Evolutionary conservation across 179 eudicot genomes (phyloP), one percentile per base, ranked within the genome.

Genomic region (Amaranthus tricolor): DNA sequence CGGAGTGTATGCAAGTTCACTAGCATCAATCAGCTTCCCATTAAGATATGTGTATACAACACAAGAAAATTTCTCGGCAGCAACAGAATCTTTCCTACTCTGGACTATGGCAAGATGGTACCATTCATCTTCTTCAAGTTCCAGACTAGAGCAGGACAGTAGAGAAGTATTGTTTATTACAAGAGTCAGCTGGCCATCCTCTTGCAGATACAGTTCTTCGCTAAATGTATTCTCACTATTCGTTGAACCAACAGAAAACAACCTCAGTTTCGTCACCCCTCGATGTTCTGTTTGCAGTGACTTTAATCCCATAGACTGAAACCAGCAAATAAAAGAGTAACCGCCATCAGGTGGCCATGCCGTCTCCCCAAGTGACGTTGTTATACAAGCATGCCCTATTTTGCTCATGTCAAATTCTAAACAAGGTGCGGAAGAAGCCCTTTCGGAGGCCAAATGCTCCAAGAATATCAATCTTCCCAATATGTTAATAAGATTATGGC

Each of bases 311-410:
- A 51, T 84, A 74, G 75, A 91, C 77, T 89, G 97, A 82, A 93
- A 91, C 98, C 97, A 93, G 81, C 93, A 93, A 76, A 85, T 87
- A 74, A 89, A 93, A 57, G 98, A 88, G 82, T 91, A 91, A 71
- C 97, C 98, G 66, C 87, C 97, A 78, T 84, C 89, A 45, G 98
- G 98, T 63, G 98, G 97, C 98, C 98, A 93, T 65, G 90, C 84
- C 72, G 90, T 86, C 69, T 91, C 92, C 69, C 95, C 93, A 57
- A 89, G 56, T 63, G 97, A 86, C 61, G 89, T 89, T 81, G 88
- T 88, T 51, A 93, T 85, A 58, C 90, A 89, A 75, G 96, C 97
- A 83, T 91, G 90, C 24, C 98, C 98, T 50, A 74, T 68, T 86
- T 88, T 91, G 79, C 92, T 90, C 93, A 89, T 88, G 86, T 91